phyloP scores from a whole-genome alignment of 495 filamentous ascomycete species.

The Annulohypoxylon stygium region DNA sequence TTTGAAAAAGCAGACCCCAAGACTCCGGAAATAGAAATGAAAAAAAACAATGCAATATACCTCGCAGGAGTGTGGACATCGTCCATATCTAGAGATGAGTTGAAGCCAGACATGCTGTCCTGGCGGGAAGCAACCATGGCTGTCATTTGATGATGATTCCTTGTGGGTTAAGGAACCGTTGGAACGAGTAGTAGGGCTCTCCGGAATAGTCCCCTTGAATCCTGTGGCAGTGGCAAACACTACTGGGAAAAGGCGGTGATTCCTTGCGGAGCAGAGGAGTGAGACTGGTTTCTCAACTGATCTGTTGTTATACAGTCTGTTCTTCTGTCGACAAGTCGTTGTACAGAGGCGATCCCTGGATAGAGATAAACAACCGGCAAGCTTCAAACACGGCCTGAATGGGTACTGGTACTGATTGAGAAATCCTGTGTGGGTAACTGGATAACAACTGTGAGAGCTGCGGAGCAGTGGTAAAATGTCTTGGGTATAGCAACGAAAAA shows the following conservation, averaged over 20 bases:
- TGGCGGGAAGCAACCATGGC: conserved; percentile 59
- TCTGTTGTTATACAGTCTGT: conserved; percentile 36
- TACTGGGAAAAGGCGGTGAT: conserved; percentile 34
- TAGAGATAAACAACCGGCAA: conserved; percentile 42
- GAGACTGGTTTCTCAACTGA: conserved; percentile 53
- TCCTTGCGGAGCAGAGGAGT: conserved; percentile 46
- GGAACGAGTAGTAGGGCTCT: conserved; percentile 41
- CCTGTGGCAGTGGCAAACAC: conserved; percentile 51
- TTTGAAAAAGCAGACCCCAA: conserved; percentile 37
- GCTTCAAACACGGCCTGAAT: conserved; percentile 42
- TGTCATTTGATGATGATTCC: conserved; percentile 54
- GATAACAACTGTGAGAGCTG: conserved; percentile 3
- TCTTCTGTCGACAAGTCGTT: conserved; percentile 39
- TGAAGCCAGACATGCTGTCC: conserved; percentile 64
- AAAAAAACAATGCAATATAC: conserved; percentile 59
- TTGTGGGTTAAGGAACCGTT: conserved; percentile 36
- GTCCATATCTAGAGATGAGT: conserved; percentile 62
- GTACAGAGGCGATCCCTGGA: conserved; percentile 41
- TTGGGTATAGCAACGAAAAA: conserved; percentile 50
- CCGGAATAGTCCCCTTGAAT: conserved; percentile 47
- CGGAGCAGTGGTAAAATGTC: conserved; percentile 38
- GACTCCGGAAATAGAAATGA: conserved; percentile 50
- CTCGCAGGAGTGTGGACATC: conserved; percentile 67
- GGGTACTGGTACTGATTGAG: conserved; percentile 34
- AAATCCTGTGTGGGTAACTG: conserved; percentile 43